These are phyloP conservation scores for Verticillium nonalfalfae DNA, from an alignment of 2,329 filamentous ascomycete genomes.

Conservation along the genomic window DNA sequence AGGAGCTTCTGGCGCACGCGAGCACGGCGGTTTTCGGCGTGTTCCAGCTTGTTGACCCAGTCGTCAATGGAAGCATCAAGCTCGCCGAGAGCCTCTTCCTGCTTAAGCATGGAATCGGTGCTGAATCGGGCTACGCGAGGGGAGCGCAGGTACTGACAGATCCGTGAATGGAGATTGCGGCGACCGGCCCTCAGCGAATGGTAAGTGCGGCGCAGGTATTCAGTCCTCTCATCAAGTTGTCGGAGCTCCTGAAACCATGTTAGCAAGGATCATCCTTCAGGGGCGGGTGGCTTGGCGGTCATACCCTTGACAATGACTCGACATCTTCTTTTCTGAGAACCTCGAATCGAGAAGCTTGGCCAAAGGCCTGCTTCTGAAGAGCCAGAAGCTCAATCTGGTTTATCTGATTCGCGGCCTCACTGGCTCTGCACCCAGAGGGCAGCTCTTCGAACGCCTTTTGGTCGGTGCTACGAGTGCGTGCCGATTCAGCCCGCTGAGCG, in stretches of 20 bases:
- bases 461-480: conserved; percentile 42
- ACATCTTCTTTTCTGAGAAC: conserved; percentile 58
- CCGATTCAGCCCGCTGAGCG: neutral
- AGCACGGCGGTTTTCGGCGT: conserved; percentile 70
- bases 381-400: conserved; percentile 39
- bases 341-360: conserved; percentile 58
- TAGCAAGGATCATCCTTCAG: neutral
- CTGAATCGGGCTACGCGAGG: conserved; percentile 66
- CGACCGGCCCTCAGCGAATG: conserved; percentile 68
- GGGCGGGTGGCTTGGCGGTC: conserved; percentile 8
- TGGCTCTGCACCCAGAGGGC: conserved; percentile 49
- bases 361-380: conserved; percentile 54
- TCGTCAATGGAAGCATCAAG: conserved; percentile 74
- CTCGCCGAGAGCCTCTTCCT: conserved; percentile 73
- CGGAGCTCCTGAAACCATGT: conserved; percentile 55
- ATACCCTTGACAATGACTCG: conserved; percentile 57
- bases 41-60: conserved; percentile 74
- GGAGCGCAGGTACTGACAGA: conserved; percentile 70
- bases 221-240: conserved; percentile 69
- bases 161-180: conserved; percentile 68
- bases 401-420: conserved; percentile 44
- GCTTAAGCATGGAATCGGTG: conserved; percentile 68
- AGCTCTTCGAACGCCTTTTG: conserved; percentile 53
- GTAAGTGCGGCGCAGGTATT: conserved; percentile 73
- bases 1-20: conserved; percentile 73